phyloP scores from a whole-genome alignment of 2,329 filamentous ascomycete species.

The Alternaria gansuensis region DNA sequence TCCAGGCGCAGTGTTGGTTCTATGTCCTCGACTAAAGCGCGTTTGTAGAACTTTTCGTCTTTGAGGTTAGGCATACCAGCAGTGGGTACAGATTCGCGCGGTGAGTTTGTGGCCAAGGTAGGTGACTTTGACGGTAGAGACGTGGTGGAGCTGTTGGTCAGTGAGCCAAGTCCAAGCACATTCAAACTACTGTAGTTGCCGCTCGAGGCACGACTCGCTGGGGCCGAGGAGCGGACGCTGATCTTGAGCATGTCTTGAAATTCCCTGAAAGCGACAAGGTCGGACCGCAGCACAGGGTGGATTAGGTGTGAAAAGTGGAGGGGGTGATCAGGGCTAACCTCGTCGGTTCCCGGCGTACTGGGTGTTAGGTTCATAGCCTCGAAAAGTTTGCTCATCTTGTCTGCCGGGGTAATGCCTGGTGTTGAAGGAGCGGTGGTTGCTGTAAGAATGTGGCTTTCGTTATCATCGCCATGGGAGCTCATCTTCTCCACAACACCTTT shows the following conservation, averaged over 20 bases:
- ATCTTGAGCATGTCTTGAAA: constrained; percentile 79
- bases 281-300: constrained; percentile 81
- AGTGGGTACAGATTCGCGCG: constrained; percentile 42
- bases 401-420: constrained; percentile 69
- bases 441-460: constrained; percentile 70
- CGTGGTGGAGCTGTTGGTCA: constrained; percentile 61
- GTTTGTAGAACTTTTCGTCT: constrained; percentile 94
- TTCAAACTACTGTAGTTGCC: constrained; percentile 73
- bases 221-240: constrained; percentile 64
- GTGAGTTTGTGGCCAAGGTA: constrained; percentile 45
- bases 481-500: constrained; percentile 93
- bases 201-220: constrained; percentile 73
- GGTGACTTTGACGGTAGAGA: constrained; percentile 61
- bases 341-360: constrained; percentile 58
- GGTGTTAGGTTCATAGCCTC: constrained; percentile 67
- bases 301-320: constrained; percentile 84
- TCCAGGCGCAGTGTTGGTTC: constrained; percentile 93
- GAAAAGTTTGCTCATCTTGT: constrained; percentile 67
- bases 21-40: constrained; percentile 86
- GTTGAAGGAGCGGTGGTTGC: constrained; percentile 77
- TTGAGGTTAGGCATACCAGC: constrained; percentile 71
- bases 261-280: constrained; percentile 82
- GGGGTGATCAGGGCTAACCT: constrained; percentile 68
- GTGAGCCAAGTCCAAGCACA: constrained; percentile 64
- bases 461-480: constrained; percentile 75